phyloP scores from a whole-genome alignment of 2,329 filamentous ascomycete genomes.

The Anthostomella pinea region DNA sequence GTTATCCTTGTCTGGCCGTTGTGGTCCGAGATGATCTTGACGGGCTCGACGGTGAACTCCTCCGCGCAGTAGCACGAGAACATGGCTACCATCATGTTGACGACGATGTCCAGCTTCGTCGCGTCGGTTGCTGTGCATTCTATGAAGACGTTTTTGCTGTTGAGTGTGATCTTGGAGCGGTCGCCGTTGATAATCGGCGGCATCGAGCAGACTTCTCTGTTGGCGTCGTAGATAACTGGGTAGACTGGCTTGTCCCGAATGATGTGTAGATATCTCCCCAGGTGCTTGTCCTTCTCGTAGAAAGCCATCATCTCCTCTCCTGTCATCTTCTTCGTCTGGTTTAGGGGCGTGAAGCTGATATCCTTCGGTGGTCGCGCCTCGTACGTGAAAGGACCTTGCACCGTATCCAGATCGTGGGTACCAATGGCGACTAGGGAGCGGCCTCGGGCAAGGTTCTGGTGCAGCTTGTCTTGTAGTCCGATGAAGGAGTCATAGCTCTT shows the following conservation, averaged over 20 bases:
- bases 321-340: slow-evolving; percentile 86
- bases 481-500: slow-evolving; percentile 97
- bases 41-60: slow-evolving; percentile 87
- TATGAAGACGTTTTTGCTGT: slow-evolving; percentile 93
- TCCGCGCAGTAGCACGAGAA: slow-evolving; percentile 90
- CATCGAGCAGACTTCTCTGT: slow-evolving; percentile 83
- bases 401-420: slow-evolving; percentile 91
- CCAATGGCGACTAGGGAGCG: slow-evolving; percentile 94
- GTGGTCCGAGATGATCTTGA: slow-evolving; percentile 89
- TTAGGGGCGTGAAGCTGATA: slow-evolving; percentile 86
- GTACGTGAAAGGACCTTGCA: slow-evolving; percentile 94
- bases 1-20: slow-evolving; percentile 79
- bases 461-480: slow-evolving; percentile 92
- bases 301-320: slow-evolving; percentile 88
- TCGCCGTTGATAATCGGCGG: slow-evolving; percentile 98
- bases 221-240: slow-evolving; percentile 90
- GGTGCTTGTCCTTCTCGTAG: slow-evolving; percentile 91
- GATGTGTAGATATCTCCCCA: slow-evolving; percentile 88
- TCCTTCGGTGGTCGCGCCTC: slow-evolving; percentile 89
- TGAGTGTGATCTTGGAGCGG: slow-evolving; percentile 89
- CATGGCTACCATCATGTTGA: slow-evolving; percentile 95
- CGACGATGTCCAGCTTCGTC: slow-evolving; percentile 94
- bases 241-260: slow-evolving; percentile 92
- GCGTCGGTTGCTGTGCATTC: slow-evolving; percentile 95
- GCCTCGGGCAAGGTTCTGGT: slow-evolving; percentile 91